Percentiles rank a stretch among this genome's conserved stretches.
Evolutionary conservation across 2,329 filamentous ascomycete species (phyloP).

Genomic region (Aspergillus bombycis): DNA sequence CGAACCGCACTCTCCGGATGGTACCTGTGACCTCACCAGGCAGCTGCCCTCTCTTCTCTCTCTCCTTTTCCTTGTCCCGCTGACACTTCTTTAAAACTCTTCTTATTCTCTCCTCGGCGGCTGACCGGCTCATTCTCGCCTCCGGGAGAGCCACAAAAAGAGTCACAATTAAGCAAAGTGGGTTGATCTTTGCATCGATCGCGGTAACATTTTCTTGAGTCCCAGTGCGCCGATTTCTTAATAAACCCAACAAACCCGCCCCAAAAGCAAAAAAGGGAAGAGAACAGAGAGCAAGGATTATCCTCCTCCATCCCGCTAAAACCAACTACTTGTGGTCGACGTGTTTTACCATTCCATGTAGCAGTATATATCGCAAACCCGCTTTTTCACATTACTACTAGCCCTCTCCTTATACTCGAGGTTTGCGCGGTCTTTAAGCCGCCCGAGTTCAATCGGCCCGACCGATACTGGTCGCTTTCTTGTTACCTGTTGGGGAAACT

Average conservation of each 20-base stretch:
- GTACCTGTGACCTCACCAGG: constrained; percentile 37
- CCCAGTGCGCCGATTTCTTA: constrained; percentile 11
- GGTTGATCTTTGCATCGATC: constrained; percentile 17
- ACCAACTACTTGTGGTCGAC: constrained; percentile 9
- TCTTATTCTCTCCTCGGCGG: constrained; percentile 11
- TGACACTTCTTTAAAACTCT: constrained; percentile 25
- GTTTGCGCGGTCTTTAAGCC: constrained; percentile 22
- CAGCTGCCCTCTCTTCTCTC: constrained; percentile 34
- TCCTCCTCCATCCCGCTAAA: not conserved
- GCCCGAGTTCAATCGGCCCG: constrained; percentile 22
- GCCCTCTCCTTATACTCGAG: constrained; percentile 9
- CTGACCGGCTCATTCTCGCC: constrained; percentile 14
- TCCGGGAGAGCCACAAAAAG: not conserved
- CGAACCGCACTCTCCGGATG: constrained; percentile 23
- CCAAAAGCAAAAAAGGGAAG: constrained; percentile 10
- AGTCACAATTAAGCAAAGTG: constrained; percentile 12
- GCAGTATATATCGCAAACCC: constrained; percentile 17
- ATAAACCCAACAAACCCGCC: constrained; percentile 5
- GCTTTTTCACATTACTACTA: constrained; percentile 8
- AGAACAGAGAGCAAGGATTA: constrained; percentile 4
- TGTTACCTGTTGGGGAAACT: constrained; percentile 24
- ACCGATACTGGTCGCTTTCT: constrained; percentile 25
- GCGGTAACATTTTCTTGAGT: constrained; percentile 14
- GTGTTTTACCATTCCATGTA: constrained; percentile 24
- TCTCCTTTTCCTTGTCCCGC: constrained; percentile 27